Base-by-base conservation (phyloP, 352 stramenopile species). In the Pythium insidiosum region DNA sequence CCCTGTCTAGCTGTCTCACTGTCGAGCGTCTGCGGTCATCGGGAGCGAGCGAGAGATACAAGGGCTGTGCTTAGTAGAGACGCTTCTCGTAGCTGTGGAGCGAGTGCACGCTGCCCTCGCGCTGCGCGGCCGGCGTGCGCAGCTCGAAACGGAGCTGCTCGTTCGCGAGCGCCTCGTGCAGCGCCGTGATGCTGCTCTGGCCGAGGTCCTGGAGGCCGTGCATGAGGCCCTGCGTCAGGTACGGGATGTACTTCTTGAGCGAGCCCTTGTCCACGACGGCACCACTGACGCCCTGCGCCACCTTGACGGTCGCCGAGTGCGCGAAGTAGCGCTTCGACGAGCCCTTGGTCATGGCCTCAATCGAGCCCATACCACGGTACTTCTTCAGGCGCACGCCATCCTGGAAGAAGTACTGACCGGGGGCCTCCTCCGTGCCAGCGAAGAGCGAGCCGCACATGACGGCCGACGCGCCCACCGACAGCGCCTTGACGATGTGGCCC, bases 361-460 rank as follows among this genome's bases (percentile, higher is more conserved):
- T 88, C 44, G 91, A 98, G 43, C 97, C 97, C 97, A 99, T 99
- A 51, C 97, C 97, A 59, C 97, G 89, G 79, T 99, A 99, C 64
- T 98, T 96, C 74, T 99, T 99, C 24, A 99, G 74, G 46, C 97
- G 93, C 47, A 99, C 96, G 34, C 97, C 97, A 66, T 99, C 96
- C 79, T 99, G 96, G 77, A 99, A 99, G 66, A 98, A 99, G 77
- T 99, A 99, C 65, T 99, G 95, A 22, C 97, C 97, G 4, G 97
- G 97, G 21, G 96, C 91, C 68, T 99, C 97, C 57, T 99, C 97
- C 3, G 96, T 99, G 41, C 97, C 97, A 19, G 97, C 97, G 50
- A 99, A 96, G 62, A 99, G 97, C 56, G 89, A 98, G 28, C 97
- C 97, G 88, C 98, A 99, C 97, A 99, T 99, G 53, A 99, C 96